Conservation (phyloP, 1,284 basidiomycete species). For the Boletellus deceptivus region DNA sequence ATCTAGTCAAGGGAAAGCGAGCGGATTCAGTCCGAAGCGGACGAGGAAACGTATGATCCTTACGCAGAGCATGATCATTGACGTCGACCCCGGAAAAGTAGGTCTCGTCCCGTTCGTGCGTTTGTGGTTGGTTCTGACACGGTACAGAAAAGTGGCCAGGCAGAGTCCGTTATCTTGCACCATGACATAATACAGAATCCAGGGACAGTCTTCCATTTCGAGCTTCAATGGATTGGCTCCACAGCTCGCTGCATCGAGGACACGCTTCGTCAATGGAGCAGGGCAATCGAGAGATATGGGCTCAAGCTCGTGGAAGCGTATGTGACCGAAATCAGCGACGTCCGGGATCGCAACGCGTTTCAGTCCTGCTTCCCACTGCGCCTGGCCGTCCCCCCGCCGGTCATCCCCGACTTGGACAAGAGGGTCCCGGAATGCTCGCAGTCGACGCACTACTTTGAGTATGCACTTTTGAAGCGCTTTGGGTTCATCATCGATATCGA, state of each 20-base stretch:
- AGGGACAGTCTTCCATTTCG: conserved; percentile 89
- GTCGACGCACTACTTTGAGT: conserved; percentile 75
- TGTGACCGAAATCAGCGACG: conserved; percentile 83
- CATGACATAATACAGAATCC: conserved; percentile 93
- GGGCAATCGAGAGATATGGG: conserved; percentile 87
- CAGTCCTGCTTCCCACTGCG: conserved; percentile 84
- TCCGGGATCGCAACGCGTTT: conserved; percentile 80
- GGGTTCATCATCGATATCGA: conserved; percentile 89
- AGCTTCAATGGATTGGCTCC: conserved; percentile 96
- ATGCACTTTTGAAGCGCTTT: conserved; percentile 71
- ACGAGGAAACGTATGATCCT: conserved; percentile 71
- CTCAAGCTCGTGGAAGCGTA: conserved; percentile 92
- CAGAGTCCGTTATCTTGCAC: conserved; percentile 85
- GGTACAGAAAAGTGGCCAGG: conserved; percentile 74
- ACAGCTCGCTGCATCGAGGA: conserved; percentile 97
- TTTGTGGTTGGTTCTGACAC: conserved; percentile 11
- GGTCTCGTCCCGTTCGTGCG: conserved; percentile 8
- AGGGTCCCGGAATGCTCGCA: conserved; percentile 66
- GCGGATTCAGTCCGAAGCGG: conserved; percentile 42
- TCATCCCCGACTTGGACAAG: conserved; percentile 65
- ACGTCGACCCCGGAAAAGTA: conserved; percentile 79
- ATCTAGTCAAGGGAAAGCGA: conserved; percentile 36
- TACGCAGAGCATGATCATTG: conserved; percentile 85
- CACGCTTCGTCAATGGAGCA: conserved; percentile 79
- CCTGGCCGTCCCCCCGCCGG: conserved; percentile 70